phyloP scores from a whole-genome alignment of 495 filamentous ascomycete genomes.

The Aspergillus olivimuriae region DNA sequence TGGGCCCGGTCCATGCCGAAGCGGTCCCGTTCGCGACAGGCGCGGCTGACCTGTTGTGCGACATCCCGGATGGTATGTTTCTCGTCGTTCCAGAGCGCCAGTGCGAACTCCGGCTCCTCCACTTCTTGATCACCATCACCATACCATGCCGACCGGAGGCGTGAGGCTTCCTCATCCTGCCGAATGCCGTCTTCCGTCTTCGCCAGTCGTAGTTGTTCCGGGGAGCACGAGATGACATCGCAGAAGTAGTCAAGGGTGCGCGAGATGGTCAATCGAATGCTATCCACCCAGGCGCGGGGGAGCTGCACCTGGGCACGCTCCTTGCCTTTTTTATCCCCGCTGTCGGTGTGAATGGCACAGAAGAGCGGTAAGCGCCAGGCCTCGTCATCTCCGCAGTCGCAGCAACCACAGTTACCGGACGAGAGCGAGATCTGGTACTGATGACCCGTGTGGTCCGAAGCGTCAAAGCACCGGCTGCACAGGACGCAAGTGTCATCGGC shows the following conservation, averaged over 20 bases:
- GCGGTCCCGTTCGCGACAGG: constrained; percentile 63
- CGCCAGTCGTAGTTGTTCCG: constrained; percentile 80
- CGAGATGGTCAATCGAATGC: constrained; percentile 77
- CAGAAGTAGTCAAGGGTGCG: constrained; percentile 87
- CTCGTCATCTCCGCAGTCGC: constrained; percentile 92
- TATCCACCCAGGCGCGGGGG: constrained; percentile 64
- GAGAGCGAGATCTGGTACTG: constrained; percentile 81
- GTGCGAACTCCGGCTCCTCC: constrained; percentile 64
- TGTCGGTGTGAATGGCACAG: constrained; percentile 85
- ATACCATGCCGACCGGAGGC: constrained; percentile 69
- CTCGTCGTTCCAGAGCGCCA: constrained; percentile 98
- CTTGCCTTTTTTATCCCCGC: constrained; percentile 54
- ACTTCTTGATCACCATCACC: constrained; percentile 51
- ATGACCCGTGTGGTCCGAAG: constrained; percentile 92
- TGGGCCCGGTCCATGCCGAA: constrained; percentile 72
- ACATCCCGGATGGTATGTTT: constrained; percentile 97
- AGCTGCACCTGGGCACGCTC: constrained; percentile 48
- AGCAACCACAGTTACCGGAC: constrained; percentile 87
- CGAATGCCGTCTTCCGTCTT: constrained; percentile 76
- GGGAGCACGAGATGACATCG: constrained; percentile 95
- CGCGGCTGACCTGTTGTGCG: constrained; percentile 77
- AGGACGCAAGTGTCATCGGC: constrained; percentile 81
- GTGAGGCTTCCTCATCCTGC: constrained; percentile 73
- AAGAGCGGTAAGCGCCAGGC: constrained; percentile 84
- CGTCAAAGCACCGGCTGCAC: constrained; percentile 87